Conservation (phyloP, 1,139 yeast genomes). For the Debaryomyces psychrophilus region DNA sequence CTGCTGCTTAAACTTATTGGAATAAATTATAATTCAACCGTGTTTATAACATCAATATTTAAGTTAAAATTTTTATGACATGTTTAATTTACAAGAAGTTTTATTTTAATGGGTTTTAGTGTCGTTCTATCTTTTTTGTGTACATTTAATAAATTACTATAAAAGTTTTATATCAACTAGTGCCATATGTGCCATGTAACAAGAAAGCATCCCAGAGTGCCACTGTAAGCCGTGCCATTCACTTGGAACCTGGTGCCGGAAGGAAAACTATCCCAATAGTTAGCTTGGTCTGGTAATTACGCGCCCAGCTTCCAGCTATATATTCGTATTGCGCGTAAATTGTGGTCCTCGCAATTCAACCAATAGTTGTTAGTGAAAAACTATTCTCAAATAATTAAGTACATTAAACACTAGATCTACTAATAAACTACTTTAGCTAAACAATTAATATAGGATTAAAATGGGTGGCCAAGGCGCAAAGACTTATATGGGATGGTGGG, state of each 20-base stretch:
- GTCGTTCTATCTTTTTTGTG: constrained; percentile 15
- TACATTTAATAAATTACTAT: constrained; percentile 18
- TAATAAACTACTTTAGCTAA: constrained; percentile 5
- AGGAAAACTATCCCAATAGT: not conserved
- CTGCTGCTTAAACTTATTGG: constrained; percentile 32
- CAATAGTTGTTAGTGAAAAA: constrained; percentile 12
- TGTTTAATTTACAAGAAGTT: constrained; percentile 10
- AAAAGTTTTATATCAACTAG: constrained; percentile 9
- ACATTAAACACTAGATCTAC: not conserved
- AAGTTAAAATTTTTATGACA: constrained; percentile 11
- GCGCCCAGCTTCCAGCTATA: not conserved
- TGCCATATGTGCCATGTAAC: not conserved
- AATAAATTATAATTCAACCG: constrained; percentile 3
- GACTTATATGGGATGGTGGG: constrained; percentile 98
- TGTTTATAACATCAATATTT: constrained; percentile 9
- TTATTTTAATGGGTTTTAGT: constrained; percentile 15
- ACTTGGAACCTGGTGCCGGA: too few relatives aligned
- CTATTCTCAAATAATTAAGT: constrained; percentile 5
- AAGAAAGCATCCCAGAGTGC: not conserved
- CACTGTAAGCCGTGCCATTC: too few relatives aligned
- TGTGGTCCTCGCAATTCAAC: constrained; percentile 8
- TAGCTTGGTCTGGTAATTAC: constrained; percentile 9
- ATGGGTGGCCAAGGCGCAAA: constrained; percentile 78
- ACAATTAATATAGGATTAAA: constrained; percentile 3
- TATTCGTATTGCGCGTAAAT: constrained; percentile 12